Evolutionary conservation across 176 grass and related monocot species (phyloP).

Genomic region (Thinopyrum elongatum): DNA sequence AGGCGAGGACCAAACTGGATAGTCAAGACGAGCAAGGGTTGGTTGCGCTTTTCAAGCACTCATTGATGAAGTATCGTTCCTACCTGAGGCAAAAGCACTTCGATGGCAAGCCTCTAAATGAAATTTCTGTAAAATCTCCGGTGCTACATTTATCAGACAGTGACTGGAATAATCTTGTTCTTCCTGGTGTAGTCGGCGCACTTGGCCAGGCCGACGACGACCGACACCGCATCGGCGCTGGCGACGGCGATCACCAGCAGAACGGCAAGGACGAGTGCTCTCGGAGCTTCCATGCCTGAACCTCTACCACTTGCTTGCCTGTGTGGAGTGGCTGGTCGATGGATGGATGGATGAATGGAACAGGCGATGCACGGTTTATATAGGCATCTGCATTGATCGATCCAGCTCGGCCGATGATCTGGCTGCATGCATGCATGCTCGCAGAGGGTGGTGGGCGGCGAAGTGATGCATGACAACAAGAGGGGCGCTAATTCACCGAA

Average conservation of each 20-base stretch:
- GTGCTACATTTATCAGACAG: too few relatives aligned
- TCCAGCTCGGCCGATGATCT: not conserved
- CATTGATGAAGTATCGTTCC: too few relatives aligned
- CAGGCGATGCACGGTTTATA: not conserved
- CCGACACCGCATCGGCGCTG: not conserved
- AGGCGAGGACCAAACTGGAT: too few relatives aligned
- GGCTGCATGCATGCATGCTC: not conserved
- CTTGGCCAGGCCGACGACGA: constrained; percentile 10
- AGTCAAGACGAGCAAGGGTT: too few relatives aligned
- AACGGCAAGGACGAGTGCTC: not conserved
- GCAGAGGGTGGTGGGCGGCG: not conserved
- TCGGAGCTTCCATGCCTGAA: not conserved
- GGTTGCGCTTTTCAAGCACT: too few relatives aligned
- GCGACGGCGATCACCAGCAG: not conserved
- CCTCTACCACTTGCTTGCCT: not conserved
- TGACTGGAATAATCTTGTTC: too few relatives aligned
- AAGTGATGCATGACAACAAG: not conserved
- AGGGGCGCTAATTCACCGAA: not conserved
- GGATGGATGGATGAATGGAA: not conserved
- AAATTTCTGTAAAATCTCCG: too few relatives aligned
- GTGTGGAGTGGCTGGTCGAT: not conserved
- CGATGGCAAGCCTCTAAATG: too few relatives aligned
- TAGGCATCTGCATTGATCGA: not conserved
- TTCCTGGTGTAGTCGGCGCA: constrained; percentile 14
- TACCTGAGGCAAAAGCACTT: too few relatives aligned